phyloP scores from a whole-genome alignment of 345 rosid species.

The Boechera divaricarpa region DNA sequence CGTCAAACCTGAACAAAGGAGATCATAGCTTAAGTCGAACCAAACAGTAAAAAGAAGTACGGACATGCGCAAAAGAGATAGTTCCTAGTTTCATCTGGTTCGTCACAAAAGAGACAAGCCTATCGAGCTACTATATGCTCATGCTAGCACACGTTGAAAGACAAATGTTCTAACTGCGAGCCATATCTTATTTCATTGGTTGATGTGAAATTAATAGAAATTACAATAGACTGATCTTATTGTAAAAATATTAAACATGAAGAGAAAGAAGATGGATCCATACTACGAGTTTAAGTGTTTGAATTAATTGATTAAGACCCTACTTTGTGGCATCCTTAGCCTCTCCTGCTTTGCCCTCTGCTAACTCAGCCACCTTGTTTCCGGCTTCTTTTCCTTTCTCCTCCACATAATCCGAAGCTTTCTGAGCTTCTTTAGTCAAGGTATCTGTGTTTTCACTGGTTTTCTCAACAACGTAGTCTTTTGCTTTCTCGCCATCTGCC shows the following conservation, averaged over 20 bases:
- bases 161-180: neutral
- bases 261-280: neutral
- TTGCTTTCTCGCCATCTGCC: conserved; percentile 41
- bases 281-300: conserved; percentile 27
- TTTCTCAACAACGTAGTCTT: conserved; percentile 39
- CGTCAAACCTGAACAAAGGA: too few species aligned
- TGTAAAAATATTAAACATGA: conserved; percentile 15
- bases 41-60: too few species aligned
- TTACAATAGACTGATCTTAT: conserved; percentile 14
- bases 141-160: neutral
- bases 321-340: conserved; percentile 42
- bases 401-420: conserved; percentile 33
- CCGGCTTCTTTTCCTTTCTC: conserved; percentile 48
- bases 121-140: neutral
- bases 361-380: conserved; percentile 30
- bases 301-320: neutral
- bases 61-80: too few species aligned
- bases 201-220: conserved; percentile 1
- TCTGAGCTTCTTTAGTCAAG: conserved; percentile 28
- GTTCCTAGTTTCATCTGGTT: too few species aligned
- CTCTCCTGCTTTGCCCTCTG: conserved; percentile 36
- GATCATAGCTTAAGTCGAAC: too few species aligned
- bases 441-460: conserved; percentile 24
- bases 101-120: neutral
- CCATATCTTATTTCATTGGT: conserved; percentile 6